phyloP scores from a whole-genome alignment of 1,284 basidiomycete species.

The Uromyces viciae-fabae region DNA sequence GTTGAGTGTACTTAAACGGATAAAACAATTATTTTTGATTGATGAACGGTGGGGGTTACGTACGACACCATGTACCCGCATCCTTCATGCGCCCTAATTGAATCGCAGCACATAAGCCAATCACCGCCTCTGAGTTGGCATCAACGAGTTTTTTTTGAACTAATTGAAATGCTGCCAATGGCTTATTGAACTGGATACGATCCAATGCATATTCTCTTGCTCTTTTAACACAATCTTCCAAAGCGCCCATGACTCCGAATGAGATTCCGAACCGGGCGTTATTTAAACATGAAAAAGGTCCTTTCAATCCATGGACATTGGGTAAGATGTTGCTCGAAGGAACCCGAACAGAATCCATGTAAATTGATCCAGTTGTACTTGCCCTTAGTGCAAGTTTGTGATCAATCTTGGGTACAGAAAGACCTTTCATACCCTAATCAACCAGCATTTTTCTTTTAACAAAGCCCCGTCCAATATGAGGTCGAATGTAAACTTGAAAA shows the following conservation, averaged over 20 bases:
- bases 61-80: conserved; percentile 64
- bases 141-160: conserved; percentile 96
- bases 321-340: conserved; percentile 70
- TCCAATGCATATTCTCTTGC: conserved; percentile 83
- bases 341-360: conserved; percentile 71
- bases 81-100: conserved; percentile 89
- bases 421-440: conserved; percentile 68
- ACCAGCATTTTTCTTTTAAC: conserved; percentile 15
- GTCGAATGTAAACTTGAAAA: not conserved
- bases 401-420: conserved; percentile 80
- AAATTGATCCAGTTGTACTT: conserved; percentile 86
- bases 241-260: conserved; percentile 88
- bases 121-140: conserved; percentile 75
- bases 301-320: conserved; percentile 69
- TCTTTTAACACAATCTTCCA: conserved; percentile 81
- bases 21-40: not conserved
- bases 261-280: conserved; percentile 85
- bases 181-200: conserved; percentile 75
- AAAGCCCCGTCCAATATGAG: not conserved
- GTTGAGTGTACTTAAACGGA: not conserved
- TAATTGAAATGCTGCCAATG: conserved; percentile 85
- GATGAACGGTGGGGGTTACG: not conserved
- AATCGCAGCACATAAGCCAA: conserved; percentile 70
- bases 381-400: conserved; percentile 87
- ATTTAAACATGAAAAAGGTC: conserved; percentile 85